A percentile compares a stretch with the other conserved stretches of the same genome.
These are phyloP conservation scores for Solanum arcanum DNA, from an alignment of 257 asterid species.

Conservation along the genomic window DNA sequence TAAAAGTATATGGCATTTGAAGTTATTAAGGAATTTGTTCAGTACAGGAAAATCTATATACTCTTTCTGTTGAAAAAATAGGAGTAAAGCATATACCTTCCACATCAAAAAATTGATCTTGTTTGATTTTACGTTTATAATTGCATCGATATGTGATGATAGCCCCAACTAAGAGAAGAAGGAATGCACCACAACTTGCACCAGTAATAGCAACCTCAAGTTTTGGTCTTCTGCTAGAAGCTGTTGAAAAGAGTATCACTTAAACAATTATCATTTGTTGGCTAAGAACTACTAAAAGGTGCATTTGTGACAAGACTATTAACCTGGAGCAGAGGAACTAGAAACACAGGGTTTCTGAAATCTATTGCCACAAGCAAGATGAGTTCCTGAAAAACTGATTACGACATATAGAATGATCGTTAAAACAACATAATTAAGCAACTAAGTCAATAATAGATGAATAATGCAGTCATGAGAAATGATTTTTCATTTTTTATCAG, in stretches of 20 bases:
- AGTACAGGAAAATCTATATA: not conserved
- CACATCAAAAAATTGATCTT: conserved; percentile 53
- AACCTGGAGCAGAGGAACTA: conserved; percentile 55
- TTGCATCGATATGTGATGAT: conserved; percentile 27
- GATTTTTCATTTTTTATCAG: not conserved
- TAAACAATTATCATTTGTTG: not conserved
- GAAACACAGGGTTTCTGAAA: conserved; percentile 64
- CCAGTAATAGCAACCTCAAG: conserved; percentile 36
- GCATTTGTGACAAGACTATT: not conserved
- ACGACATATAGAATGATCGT: not conserved
- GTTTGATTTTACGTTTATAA: conserved; percentile 20
- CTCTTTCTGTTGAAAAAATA: not conserved
- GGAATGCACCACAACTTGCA: conserved; percentile 50
- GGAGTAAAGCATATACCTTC: conserved; percentile 33
- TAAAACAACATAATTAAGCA: not conserved
- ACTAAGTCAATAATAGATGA: not conserved
- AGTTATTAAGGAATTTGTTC: not conserved
- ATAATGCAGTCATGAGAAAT: not conserved
- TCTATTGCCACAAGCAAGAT: conserved; percentile 51
- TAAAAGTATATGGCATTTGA: not conserved
- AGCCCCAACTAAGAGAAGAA: conserved; percentile 57
- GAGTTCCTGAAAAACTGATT: conserved; percentile 67
- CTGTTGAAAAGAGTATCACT: conserved; percentile 24
- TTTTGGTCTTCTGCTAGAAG: conserved; percentile 39
- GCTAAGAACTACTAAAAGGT: not conserved